These are phyloP conservation scores for Suhomyces xylopsoci DNA, from an alignment of 805 yeast genomes.

Conservation along the genomic window DNA sequence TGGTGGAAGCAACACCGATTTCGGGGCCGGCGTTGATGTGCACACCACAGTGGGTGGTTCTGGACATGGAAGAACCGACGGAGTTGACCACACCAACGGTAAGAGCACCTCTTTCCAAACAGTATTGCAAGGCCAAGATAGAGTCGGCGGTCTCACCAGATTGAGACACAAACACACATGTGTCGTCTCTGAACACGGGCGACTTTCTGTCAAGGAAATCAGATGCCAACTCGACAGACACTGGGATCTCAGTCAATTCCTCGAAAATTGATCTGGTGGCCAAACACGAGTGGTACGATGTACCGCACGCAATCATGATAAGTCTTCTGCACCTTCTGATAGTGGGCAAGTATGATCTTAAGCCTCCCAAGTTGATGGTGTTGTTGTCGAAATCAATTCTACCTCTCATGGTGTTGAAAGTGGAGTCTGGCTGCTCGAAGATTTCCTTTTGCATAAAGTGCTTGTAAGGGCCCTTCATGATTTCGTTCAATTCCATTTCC, in stretches of 20 bases:
- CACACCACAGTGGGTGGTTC: slow-evolving; percentile 98
- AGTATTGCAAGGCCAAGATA: slow-evolving; percentile 90
- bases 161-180: slow-evolving; percentile 96
- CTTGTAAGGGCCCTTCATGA: slow-evolving; percentile 94
- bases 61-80: slow-evolving; percentile 95
- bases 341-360: slow-evolving; percentile 77
- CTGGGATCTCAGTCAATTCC: slow-evolving; percentile 94
- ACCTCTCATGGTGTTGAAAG: slow-evolving; percentile 99
- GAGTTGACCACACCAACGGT: slow-evolving; percentile 97
- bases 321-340: slow-evolving; percentile 93
- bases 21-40: slow-evolving; percentile 99
- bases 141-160: slow-evolving; percentile 99
- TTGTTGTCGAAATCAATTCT: slow-evolving; percentile 87
- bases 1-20: slow-evolving; percentile 98
- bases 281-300: slow-evolving; percentile 96
- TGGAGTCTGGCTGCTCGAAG: slow-evolving; percentile 97
- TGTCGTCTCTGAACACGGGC: slow-evolving; percentile 98
- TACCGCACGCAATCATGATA: slow-evolving; percentile 99
- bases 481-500: slow-evolving; percentile 95
- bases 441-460: slow-evolving; percentile 99
- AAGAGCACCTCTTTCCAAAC: slow-evolving; percentile 94
- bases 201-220: slow-evolving; percentile 92
- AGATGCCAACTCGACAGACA: slow-evolving; percentile 87
- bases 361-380: slow-evolving; percentile 83
- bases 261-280: slow-evolving; percentile 96